Conservation (phyloP, 2,329 filamentous ascomycete genomes). For the Elsinoe fawcettii region DNA sequence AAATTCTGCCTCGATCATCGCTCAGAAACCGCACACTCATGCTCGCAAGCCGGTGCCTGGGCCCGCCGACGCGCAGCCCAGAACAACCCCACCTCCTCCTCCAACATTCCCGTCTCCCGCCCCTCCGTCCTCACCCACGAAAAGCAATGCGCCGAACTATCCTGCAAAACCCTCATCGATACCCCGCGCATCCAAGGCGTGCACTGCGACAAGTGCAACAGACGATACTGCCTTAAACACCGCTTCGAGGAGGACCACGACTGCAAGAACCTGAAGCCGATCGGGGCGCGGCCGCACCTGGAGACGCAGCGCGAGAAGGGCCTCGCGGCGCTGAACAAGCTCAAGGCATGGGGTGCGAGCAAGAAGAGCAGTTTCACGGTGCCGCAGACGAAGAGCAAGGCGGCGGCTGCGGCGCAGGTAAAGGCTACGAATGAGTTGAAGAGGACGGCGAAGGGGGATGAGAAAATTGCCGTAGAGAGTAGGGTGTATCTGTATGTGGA, state of each 20-base stretch:
- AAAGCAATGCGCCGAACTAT: constrained; percentile 59
- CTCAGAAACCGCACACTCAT: constrained; percentile 71
- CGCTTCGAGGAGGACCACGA: constrained; percentile 73
- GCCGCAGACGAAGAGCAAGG: constrained; percentile 45
- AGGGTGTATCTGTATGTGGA: constrained; percentile 87
- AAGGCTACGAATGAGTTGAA: constrained; percentile 72
- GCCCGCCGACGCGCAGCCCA: constrained; percentile 41
- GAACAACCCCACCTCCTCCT: constrained; percentile 24
- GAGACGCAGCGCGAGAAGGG: constrained; percentile 55
- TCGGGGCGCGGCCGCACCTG: constrained; percentile 42
- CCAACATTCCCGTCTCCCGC: constrained; percentile 35
- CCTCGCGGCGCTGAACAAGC: constrained; percentile 63
- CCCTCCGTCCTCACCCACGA: constrained; percentile 53
- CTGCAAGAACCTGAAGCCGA: constrained; percentile 64
- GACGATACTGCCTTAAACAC: constrained; percentile 71
- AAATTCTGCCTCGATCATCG: constrained; percentile 88
- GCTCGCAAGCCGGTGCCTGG: constrained; percentile 54
- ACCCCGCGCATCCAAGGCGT: constrained; percentile 61
- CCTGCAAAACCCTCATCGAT: constrained; percentile 64
- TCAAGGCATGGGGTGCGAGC: constrained; percentile 71
- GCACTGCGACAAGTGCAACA: constrained; percentile 63
- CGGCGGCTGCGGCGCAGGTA: constrained; percentile 55
- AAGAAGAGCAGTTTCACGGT: constrained; percentile 41
- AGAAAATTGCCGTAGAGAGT: constrained; percentile 70
- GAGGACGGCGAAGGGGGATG: constrained; percentile 81